A percentile compares a stretch with the other conserved stretches of the same genome.
Evolutionary conservation across 2,329 filamentous ascomycete species (phyloP).

Genomic region (Microascus cirrosus): DNA sequence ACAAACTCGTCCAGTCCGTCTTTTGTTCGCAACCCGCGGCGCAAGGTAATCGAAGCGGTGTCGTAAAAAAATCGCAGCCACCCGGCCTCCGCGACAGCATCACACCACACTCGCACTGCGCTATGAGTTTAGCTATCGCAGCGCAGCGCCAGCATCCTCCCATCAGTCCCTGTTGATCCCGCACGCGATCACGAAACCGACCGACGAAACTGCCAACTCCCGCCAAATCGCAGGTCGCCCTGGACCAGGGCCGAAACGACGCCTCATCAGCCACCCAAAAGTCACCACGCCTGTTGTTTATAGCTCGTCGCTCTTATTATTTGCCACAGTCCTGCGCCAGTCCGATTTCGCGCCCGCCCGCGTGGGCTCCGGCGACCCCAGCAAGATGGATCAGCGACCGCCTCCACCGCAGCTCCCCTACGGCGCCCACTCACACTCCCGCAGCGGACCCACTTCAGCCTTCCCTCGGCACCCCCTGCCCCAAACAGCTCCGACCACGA

Average conservation of each 20-base stretch:
- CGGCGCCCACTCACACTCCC: background rate
- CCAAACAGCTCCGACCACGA: background rate
- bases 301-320: background rate
- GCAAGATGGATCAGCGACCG: constrained; percentile 5
- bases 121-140: background rate
- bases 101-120: background rate
- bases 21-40: background rate
- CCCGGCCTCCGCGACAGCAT: background rate
- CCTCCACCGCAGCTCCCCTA: constrained; percentile 2
- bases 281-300: background rate
- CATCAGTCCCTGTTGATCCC: background rate
- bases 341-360: background rate
- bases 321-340: background rate
- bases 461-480: constrained; percentile 1
- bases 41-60: background rate
- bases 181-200: background rate
- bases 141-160: background rate
- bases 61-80: background rate
- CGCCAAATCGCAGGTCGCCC: background rate
- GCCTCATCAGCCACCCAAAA: background rate
- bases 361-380: background rate
- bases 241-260: background rate
- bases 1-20: background rate
- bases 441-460: constrained; percentile 3
- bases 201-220: background rate